Evolutionary conservation across 1,284 basidiomycete genomes (phyloP).

Genomic region (Microbotryomycetes sp.): DNA sequence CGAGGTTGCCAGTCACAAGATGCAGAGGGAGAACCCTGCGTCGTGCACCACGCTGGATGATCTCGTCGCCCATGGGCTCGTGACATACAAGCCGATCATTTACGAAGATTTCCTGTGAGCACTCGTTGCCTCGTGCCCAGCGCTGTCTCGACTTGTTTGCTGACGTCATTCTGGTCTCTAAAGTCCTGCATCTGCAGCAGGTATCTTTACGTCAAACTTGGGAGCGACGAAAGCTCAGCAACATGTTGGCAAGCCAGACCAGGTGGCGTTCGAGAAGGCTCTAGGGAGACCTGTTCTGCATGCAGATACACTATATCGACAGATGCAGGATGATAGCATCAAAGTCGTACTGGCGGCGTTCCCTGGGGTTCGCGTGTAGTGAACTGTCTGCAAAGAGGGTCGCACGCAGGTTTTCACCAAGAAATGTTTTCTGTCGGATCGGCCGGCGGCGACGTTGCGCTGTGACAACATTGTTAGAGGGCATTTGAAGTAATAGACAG

Average conservation of each 20-base stretch:
- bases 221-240: background rate
- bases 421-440: too few relatives aligned
- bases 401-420: too few relatives aligned
- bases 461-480: too few relatives aligned
- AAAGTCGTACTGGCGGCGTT: constrained; percentile 5
- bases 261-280: constrained; percentile 11
- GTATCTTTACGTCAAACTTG: constrained; percentile 46
- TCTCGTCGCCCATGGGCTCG: constrained; percentile 39
- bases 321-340: constrained; percentile 12
- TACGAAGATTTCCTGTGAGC: constrained; percentile 47
- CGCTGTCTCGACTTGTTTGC: background rate
- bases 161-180: constrained; percentile 16
- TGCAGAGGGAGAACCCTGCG: background rate
- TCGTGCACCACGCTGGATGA: constrained; percentile 16
- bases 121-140: too few relatives aligned
- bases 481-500: too few relatives aligned
- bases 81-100: constrained; percentile 41
- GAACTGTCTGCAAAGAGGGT: too few relatives aligned
- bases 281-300: constrained; percentile 13
- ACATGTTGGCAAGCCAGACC: constrained; percentile 8
- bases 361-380: background rate
- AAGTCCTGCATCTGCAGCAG: constrained; percentile 44
- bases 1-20: constrained; percentile 6
- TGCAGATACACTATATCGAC: constrained; percentile 20
- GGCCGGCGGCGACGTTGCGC: too few relatives aligned